phyloP scores from a whole-genome alignment of 306 rosid species.

The Gynostemma pentaphyllum region DNA sequence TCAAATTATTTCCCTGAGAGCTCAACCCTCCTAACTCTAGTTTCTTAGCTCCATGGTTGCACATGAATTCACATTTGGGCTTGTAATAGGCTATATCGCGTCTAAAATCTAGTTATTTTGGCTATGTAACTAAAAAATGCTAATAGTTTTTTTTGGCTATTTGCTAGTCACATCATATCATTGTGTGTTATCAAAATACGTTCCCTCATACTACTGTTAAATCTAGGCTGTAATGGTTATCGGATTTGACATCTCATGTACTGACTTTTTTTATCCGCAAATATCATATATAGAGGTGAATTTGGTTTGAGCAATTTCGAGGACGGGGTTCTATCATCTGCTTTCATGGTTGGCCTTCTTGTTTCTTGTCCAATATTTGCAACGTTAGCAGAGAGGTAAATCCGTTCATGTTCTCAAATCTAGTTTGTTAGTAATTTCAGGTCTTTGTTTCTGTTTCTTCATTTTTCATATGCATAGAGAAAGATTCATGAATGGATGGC shows the following conservation, averaged over 20 bases:
- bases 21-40: neutral
- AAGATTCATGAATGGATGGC: neutral
- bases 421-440: neutral
- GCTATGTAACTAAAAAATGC: neutral
- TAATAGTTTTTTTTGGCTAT: neutral
- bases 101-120: neutral
- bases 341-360: conserved; percentile 69
- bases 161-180: neutral
- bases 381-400: conserved; percentile 41
- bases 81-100: neutral
- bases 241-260: neutral
- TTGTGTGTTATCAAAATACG: neutral
- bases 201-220: neutral
- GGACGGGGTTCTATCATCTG: conserved; percentile 57
- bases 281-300: conserved; percentile 32
- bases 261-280: neutral
- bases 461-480: neutral
- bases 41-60: neutral
- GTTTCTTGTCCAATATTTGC: conserved; percentile 69
- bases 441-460: neutral
- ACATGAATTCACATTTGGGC: neutral
- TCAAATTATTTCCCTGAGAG: neutral
- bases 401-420: neutral
- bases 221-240: neutral
- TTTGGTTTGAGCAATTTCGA: conserved; percentile 54